These are phyloP conservation scores for Micromonas pusilla DNA, from an alignment of 139 green algal species.

Conservation along the genomic window DNA sequence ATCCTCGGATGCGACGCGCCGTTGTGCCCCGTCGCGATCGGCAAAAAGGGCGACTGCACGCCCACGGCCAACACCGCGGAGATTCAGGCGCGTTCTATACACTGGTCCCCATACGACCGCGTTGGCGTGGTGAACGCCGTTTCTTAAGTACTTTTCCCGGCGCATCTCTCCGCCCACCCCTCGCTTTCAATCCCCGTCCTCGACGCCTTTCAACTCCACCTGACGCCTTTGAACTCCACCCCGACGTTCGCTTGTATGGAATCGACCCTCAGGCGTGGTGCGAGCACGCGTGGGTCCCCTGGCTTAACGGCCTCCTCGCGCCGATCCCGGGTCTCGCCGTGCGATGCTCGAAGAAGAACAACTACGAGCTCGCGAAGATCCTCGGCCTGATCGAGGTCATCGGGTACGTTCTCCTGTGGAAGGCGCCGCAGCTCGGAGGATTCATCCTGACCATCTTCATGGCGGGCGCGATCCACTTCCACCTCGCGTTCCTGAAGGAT, in stretches of 20 bases:
- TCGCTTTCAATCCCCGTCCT: no score
- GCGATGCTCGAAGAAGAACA: not conserved
- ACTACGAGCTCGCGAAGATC: conserved; percentile 18
- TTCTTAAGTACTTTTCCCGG: no score
- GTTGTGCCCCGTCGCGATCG: conserved; percentile 27
- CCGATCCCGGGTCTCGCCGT: not conserved
- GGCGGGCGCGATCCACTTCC: conserved; percentile 28
- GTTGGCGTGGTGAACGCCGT: no score
- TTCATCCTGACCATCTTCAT: conserved; percentile 22
- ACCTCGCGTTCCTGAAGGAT: conserved; percentile 19
- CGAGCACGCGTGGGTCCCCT: conserved; percentile 30
- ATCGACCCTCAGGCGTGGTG: no score
- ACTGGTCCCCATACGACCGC: no score
- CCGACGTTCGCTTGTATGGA: no score
- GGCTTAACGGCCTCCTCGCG: conserved; percentile 17
- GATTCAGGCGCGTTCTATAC: no score
- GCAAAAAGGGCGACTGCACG: conserved; percentile 9
- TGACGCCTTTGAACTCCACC: no score
- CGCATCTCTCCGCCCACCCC: no score
- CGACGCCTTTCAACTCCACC: no score
- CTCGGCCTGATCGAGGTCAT: conserved; percentile 24
- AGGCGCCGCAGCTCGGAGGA: not conserved
- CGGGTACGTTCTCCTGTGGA: conserved; percentile 24
- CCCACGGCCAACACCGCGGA: conserved; percentile 28
- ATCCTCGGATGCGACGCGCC: conserved; percentile 12